Evolutionary conservation across 805 yeast species (phyloP).

Genomic region (Hanseniaspora singularis): DNA sequence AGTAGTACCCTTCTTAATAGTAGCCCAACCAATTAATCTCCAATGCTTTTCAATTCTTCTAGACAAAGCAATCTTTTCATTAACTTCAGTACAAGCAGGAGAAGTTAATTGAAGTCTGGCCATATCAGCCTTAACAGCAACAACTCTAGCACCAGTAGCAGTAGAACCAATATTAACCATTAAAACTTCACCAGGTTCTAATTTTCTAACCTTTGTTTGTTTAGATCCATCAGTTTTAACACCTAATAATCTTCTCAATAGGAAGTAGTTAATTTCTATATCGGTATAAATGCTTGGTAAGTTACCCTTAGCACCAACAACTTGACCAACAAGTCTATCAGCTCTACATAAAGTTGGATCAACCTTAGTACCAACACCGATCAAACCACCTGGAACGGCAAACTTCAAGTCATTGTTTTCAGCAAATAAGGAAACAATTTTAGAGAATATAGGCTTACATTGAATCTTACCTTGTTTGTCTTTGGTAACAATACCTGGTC

Average conservation of each 20-base stretch:
- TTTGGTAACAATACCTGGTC: conserved; percentile 98
- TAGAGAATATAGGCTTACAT: conserved; percentile 91
- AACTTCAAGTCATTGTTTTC: conserved; percentile 95
- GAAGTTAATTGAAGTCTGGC: conserved; percentile 93
- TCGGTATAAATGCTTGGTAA: conserved; percentile 94
- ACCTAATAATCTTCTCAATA: conserved; percentile 92
- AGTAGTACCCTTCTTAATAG: conserved; percentile 85
- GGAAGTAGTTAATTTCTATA: conserved; percentile 92
- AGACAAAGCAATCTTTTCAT: conserved; percentile 95
- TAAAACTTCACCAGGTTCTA: conserved; percentile 85
- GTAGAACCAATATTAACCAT: conserved; percentile 99
- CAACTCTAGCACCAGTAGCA: conserved; percentile 98
- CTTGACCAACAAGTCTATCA: conserved; percentile 98
- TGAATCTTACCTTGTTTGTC: conserved; percentile 78
- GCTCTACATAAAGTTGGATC: conserved; percentile 99
- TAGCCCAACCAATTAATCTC: conserved; percentile 99
- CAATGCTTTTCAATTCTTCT: conserved; percentile 99
- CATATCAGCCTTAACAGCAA: conserved; percentile 97
- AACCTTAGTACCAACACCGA: conserved; percentile 98
- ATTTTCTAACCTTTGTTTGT: conserved; percentile 91
- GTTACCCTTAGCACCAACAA: conserved; percentile 93
- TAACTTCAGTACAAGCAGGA: conserved; percentile 97
- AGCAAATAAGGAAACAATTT: conserved; percentile 87
- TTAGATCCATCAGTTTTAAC: conserved; percentile 96
- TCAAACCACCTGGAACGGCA: conserved; percentile 99